Evolutionary conservation across 1,284 basidiomycete genomes (phyloP).

Genomic region (Malassezia dermatis): DNA sequence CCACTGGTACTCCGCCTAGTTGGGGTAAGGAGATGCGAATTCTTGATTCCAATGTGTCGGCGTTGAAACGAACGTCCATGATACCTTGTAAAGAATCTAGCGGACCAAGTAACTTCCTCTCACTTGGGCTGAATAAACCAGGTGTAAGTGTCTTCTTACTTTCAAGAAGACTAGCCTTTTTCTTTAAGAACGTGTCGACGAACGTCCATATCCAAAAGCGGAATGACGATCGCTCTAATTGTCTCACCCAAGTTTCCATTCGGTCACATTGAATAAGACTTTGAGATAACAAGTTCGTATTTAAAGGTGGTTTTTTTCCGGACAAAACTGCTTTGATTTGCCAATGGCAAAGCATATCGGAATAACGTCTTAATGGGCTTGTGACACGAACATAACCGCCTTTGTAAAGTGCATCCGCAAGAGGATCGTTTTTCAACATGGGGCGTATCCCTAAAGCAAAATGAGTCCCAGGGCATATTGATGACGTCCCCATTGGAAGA

Average conservation of each 20-base stretch:
- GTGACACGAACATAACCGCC: slow-evolving; percentile 66
- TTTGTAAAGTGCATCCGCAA: slow-evolving; percentile 13
- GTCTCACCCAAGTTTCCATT: slow-evolving; percentile 22
- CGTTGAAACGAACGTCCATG: slow-evolving; percentile 20
- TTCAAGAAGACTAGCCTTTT: neutral
- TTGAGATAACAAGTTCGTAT: neutral
- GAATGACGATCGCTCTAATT: slow-evolving; percentile 17
- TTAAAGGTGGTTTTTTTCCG: slow-evolving; percentile 5
- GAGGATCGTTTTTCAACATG: neutral
- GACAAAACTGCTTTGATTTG: slow-evolving; percentile 71
- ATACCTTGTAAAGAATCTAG: slow-evolving; percentile 19
- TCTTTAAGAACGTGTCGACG: slow-evolving; percentile 16
- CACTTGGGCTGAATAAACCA: neutral
- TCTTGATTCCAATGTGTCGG: slow-evolving; percentile 9
- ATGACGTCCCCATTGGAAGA: slow-evolving; percentile 15
- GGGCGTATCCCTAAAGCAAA: slow-evolving; percentile 62
- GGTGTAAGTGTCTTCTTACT: neutral
- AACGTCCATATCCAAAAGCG: slow-evolving; percentile 24
- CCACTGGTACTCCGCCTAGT: slow-evolving; percentile 4
- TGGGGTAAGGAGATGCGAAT: slow-evolving; percentile 20
- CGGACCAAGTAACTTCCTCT: slow-evolving; percentile 3
- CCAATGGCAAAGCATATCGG: slow-evolving; percentile 81
- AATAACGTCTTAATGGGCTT: slow-evolving; percentile 74
- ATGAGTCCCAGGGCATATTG: slow-evolving; percentile 55
- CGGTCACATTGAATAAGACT: slow-evolving; percentile 19